Evolutionary conservation across 805 yeast genomes (phyloP), one percentile per base, ranked within the genome.

Genomic region (Metschnikowia corniflorae): DNA sequence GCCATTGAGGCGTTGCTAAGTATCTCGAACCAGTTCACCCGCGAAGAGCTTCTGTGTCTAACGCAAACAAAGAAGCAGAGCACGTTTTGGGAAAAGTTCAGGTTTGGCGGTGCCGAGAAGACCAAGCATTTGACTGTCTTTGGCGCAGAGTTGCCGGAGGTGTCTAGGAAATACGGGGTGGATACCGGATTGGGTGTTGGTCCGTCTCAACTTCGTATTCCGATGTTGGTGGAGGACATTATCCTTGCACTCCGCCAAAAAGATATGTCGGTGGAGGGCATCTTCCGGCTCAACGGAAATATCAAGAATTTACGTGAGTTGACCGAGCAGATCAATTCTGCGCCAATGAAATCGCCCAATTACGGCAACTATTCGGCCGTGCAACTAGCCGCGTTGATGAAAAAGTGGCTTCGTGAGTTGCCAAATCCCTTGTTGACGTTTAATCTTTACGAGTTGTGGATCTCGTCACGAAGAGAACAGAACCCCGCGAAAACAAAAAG

Each of bases 261-360:
- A 70, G 97, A 93, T 61, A 78, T 91, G 82, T 86, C 97, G 3
- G 88, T 81, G 20, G 98, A 93, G 60, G 98, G 98, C 42, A 82
- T 93, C 4, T 93, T 93, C 73, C 77, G 99, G 52, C 83, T 89
- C 55, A 93, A 93, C 56, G 99, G 99, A 53, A 93, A 93, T 56
- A 89, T 93, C 54, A 79, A 88, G 50, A 74, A 85, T 29, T 67
- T 91, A 33, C 77, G 82, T 49, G 85, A 81, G 47, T 63, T 89
- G 40, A 75, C 87, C 0, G 86, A 78, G 36, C 73, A 68, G 31
- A 82, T 91, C 46, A 93, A 93, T 60, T 67, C 72, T 29, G 70
- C 75, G 47, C 95, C 96, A 2, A 73, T 78, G 16, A 75, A 70
- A 39, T 73, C 80, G 7, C 93, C 94, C 0, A 80, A 80, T 49